Percentiles rank a stretch among this genome's conserved stretches.
Conservation (phyloP, 768 basidiomycete species). For the Collybia nuda region DNA sequence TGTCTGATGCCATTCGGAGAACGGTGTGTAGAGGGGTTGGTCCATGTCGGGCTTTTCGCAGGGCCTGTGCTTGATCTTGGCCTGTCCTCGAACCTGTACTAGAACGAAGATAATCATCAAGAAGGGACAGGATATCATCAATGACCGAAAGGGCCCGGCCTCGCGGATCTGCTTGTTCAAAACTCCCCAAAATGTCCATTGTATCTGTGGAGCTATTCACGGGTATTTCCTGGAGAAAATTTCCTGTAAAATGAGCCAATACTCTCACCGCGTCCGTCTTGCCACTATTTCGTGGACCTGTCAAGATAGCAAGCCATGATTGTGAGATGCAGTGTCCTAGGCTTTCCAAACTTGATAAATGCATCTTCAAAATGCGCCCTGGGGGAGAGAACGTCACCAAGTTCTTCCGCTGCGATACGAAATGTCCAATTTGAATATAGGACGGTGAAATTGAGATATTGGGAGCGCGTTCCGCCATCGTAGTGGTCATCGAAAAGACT, state of each 20-base stretch:
- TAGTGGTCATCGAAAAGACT: slow-evolving; percentile 36
- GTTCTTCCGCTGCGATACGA: slow-evolving; percentile 37
- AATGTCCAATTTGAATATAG: slow-evolving; percentile 68
- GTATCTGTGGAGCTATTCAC: slow-evolving; percentile 90
- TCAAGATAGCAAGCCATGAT: slow-evolving; percentile 88
- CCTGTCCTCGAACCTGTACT: slow-evolving; percentile 24
- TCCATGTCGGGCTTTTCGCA: slow-evolving; percentile 18
- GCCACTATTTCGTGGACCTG: slow-evolving; percentile 70
- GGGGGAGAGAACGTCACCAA: slow-evolving; percentile 34
- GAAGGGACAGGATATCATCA: slow-evolving; percentile 35
- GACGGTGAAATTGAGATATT: slow-evolving; percentile 44
- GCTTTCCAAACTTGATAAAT: slow-evolving; percentile 70
- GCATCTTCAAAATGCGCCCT: slow-evolving; percentile 56
- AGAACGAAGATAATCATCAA: slow-evolving; percentile 39
- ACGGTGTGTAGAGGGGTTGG: slow-evolving; percentile 7
- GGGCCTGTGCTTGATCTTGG: slow-evolving; percentile 15
- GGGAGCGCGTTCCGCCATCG: slow-evolving; percentile 24
- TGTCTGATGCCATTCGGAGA: slow-evolving; percentile 10
- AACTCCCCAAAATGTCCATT: slow-evolving; percentile 91
- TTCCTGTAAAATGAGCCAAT: slow-evolving; percentile 72
- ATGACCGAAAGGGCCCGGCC: slow-evolving; percentile 37
- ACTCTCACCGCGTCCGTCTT: slow-evolving; percentile 76
- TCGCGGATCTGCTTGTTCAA: slow-evolving; percentile 82
- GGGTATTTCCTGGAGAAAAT: slow-evolving; percentile 65
- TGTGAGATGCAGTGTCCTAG: slow-evolving; percentile 70